Evolutionary conservation across 2,329 filamentous ascomycete species (phyloP).

Genomic region (Camillea tinctor): DNA sequence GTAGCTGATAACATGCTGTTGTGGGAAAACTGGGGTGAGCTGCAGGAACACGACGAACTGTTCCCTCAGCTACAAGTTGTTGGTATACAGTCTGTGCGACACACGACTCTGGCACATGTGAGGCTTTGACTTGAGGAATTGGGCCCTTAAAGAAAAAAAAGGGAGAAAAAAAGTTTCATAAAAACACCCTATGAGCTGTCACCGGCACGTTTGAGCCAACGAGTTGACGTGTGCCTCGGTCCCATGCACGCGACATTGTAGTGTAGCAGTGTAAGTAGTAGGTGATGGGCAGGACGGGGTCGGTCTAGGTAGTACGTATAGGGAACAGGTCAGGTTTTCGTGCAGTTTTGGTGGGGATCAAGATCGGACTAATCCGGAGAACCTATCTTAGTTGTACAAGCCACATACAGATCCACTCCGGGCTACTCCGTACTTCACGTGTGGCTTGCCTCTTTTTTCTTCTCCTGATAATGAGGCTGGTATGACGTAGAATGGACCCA

Average conservation of each 20-base stretch:
- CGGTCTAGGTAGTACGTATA: too few relatives aligned
- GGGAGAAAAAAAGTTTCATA: constrained; percentile 11
- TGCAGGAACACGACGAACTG: constrained; percentile 6
- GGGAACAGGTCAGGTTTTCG: too few relatives aligned
- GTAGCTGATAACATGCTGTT: constrained; percentile 65
- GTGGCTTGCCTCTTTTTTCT: too few relatives aligned
- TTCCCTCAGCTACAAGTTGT: neutral
- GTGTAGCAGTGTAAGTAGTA: too few relatives aligned
- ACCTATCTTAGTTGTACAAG: too few relatives aligned
- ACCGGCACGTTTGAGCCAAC: neutral
- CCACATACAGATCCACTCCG: too few relatives aligned
- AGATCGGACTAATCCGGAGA: too few relatives aligned
- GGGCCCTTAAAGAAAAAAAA: constrained; percentile 5
- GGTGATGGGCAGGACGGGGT: too few relatives aligned
- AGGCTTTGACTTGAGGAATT: constrained; percentile 6
- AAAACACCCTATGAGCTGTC: constrained; percentile 5
- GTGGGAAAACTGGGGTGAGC: constrained; percentile 10
- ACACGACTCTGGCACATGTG: constrained; percentile 14
- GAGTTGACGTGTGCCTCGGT: constrained; percentile 31
- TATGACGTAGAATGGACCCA: too few relatives aligned
- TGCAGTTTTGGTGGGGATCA: too few relatives aligned
- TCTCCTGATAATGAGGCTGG: too few relatives aligned
- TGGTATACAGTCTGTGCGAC: constrained; percentile 4
- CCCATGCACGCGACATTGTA: constrained; percentile 21
- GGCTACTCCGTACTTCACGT: too few relatives aligned